Conservation (phyloP, 2,329 filamentous ascomycete species). For the Cladophialophora carrionii region DNA sequence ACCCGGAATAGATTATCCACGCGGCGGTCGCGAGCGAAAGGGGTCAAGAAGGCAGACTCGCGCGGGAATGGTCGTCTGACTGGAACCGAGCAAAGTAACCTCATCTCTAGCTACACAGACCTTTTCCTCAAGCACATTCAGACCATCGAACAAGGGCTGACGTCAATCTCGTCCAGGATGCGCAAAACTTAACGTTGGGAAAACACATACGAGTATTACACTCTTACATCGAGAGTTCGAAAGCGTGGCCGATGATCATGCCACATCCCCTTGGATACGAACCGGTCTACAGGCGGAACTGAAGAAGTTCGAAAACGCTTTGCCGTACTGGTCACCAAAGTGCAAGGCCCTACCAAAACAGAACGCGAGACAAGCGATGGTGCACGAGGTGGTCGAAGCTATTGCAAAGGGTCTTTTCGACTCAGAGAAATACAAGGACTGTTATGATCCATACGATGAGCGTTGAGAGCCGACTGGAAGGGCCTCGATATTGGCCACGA, state of each 20-base stretch:
- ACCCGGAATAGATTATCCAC: background rate
- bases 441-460: background rate
- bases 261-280: background rate
- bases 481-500: background rate
- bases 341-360: background rate
- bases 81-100: background rate
- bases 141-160: background rate
- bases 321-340: constrained; percentile 8
- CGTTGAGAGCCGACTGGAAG: background rate
- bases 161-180: background rate
- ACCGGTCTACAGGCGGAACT: background rate
- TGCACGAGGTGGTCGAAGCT: background rate
- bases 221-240: background rate
- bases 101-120: background rate
- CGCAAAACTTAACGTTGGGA: constrained; percentile 1
- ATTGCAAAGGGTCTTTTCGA: background rate
- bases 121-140: background rate
- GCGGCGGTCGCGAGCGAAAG: background rate
- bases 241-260: background rate
- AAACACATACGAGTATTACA: background rate
- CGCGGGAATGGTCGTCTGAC: background rate
- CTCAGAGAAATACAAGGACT: background rate
- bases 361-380: background rate
- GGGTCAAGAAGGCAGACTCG: background rate
- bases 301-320: background rate